phyloP scores from a whole-genome alignment of 1,139 yeast species.

The Yamadazyma friedrichii region DNA sequence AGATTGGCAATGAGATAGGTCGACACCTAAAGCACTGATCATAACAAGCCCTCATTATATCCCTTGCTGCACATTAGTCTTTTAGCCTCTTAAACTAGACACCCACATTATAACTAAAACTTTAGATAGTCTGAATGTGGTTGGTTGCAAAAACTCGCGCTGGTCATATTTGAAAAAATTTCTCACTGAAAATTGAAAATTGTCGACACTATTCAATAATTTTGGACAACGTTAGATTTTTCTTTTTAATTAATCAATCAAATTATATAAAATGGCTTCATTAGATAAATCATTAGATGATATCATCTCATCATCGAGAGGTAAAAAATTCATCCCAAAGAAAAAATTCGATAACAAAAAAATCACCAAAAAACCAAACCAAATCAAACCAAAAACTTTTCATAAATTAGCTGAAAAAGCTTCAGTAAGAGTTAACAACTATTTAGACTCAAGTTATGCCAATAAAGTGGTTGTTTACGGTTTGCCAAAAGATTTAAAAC shows the following conservation, averaged over 20 bases:
- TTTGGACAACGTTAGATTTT: neutral
- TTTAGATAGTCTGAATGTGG: no score
- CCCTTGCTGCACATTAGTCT: no score
- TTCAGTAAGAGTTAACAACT: conserved; percentile 17
- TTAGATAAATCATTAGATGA: conserved; percentile 96
- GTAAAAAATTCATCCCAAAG: conserved; percentile 26
- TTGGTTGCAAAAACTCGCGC: no score
- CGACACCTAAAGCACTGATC: no score
- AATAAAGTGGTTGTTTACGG: conserved; percentile 76
- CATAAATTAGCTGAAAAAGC: conserved; percentile 15
- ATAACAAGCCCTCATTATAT: no score
- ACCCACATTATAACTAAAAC: no score
- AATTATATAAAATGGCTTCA: conserved; percentile 14
- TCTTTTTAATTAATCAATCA: neutral
- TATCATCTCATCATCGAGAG: conserved; percentile 66
- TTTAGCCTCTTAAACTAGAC: no score
- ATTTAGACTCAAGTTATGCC: conserved; percentile 57
- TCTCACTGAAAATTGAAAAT: no score
- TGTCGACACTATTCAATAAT: no score
- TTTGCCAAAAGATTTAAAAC: conserved; percentile 76
- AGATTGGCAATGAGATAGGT: no score
- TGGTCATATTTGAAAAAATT: no score
- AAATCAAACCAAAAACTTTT: conserved; percentile 20
- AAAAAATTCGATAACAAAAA: conserved; percentile 9
- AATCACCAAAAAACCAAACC: conserved; percentile 8